Evolutionary conservation across 768 basidiomycete species (phyloP).

Genomic region (Hypholoma fasciculare): DNA sequence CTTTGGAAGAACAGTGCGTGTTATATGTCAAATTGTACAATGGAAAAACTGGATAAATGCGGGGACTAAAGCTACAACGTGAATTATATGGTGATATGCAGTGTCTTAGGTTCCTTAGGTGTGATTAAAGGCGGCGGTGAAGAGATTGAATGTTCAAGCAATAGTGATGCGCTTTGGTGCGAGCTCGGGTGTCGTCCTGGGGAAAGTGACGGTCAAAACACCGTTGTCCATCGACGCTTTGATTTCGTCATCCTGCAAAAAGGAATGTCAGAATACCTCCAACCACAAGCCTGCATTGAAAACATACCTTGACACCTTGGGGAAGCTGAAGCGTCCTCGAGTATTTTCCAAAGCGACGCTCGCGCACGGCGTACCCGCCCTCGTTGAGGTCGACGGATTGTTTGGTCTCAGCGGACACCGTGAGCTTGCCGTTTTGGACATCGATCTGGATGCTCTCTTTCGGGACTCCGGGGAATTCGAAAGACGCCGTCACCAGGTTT

Average conservation of each 20-base stretch:
- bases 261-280: too few relatives aligned
- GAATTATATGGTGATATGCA: too few relatives aligned
- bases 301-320: conserved; percentile 49
- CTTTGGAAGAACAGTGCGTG: too few relatives aligned
- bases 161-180: background rate
- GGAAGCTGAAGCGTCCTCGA: conserved; percentile 51
- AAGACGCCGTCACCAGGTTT: conserved; percentile 52
- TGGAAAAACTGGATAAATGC: too few relatives aligned
- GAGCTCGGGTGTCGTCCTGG: background rate
- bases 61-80: too few relatives aligned
- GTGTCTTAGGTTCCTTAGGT: too few relatives aligned
- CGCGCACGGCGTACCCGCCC: conserved; percentile 41
- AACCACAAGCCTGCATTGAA: too few relatives aligned
- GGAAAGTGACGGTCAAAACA: background rate
- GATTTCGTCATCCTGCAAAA: background rate
- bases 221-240: background rate
- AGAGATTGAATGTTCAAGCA: too few relatives aligned
- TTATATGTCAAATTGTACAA: too few relatives aligned
- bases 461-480: conserved; percentile 58
- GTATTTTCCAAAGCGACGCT: conserved; percentile 47
- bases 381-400: conserved; percentile 31
- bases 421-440: conserved; percentile 47
- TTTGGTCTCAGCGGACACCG: conserved; percentile 49
- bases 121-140: too few relatives aligned
- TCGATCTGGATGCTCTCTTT: conserved; percentile 55